These are phyloP conservation scores for Fusarium tricinctum DNA, from an alignment of 2,329 filamentous ascomycete genomes.

Conservation along the genomic window DNA sequence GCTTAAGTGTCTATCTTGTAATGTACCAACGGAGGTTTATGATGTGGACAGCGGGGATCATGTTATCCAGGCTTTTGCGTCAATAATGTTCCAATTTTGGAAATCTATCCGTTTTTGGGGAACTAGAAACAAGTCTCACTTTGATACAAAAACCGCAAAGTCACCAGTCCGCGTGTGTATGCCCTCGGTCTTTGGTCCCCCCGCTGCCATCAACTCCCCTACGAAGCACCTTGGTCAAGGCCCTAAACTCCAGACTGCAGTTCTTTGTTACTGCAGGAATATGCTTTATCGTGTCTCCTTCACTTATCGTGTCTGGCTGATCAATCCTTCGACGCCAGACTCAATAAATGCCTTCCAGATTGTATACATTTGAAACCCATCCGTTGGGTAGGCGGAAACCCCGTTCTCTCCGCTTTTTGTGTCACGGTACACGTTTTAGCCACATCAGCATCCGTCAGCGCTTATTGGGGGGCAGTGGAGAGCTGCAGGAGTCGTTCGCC, in stretches of 20 bases:
- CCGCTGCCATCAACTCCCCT: constrained; percentile 33
- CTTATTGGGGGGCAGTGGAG: constrained; percentile 52
- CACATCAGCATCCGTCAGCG: constrained; percentile 9
- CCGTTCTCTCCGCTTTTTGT: constrained; percentile 31
- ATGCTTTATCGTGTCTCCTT: constrained; percentile 30
- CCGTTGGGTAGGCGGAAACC: constrained; percentile 15
- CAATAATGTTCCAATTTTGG: constrained; percentile 30
- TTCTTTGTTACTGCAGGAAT: constrained; percentile 40
- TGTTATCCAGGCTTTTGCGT: constrained; percentile 2
- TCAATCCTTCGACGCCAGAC: constrained; percentile 20
- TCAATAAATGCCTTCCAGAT: constrained; percentile 39
- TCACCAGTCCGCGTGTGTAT: constrained; percentile 18
- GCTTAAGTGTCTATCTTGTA: neutral
- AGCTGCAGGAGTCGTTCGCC: constrained; percentile 71
- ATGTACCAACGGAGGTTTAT: constrained; percentile 3
- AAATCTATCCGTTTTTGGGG: constrained; percentile 42
- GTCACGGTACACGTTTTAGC: constrained; percentile 26
- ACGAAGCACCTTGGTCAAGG: constrained; percentile 32
- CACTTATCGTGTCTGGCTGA: constrained; percentile 15
- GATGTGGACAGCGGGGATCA: neutral
- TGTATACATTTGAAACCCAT: constrained; percentile 39
- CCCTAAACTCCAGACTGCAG: constrained; percentile 45
- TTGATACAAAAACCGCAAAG: constrained; percentile 35
- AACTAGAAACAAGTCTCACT: constrained; percentile 33
- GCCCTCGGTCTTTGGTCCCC: constrained; percentile 20